Percentiles rank a stretch among this genome's conserved stretches.
phyloP scores from a whole-genome alignment of 768 basidiomycete species.

The Lactarius deliciosus region DNA sequence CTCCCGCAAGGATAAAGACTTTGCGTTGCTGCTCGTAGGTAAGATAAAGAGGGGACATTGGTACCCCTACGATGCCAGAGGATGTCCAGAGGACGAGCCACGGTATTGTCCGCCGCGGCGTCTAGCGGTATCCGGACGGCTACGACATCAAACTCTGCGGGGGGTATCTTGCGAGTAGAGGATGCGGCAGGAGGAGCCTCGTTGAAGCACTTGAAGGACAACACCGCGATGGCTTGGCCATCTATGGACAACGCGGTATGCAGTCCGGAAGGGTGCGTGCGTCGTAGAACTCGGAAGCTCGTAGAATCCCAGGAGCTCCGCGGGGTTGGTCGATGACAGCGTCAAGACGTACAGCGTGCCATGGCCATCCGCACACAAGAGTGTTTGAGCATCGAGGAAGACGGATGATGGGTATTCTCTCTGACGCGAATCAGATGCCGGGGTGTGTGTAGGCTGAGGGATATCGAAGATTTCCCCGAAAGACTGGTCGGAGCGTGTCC shows the following conservation, averaged over 20 bases:
- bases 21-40: constrained; percentile 47
- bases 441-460: constrained; percentile 49
- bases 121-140: constrained; percentile 53
- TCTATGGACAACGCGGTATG: constrained; percentile 43
- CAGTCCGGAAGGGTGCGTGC: constrained; percentile 45
- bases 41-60: constrained; percentile 64
- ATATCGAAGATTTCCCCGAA: constrained; percentile 61
- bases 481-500: constrained; percentile 49
- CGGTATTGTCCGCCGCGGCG: constrained; percentile 37
- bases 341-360: constrained; percentile 65
- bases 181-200: neutral
- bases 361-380: constrained; percentile 67
- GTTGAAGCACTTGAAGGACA: constrained; percentile 56
- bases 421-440: constrained; percentile 43
- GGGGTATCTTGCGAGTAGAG: constrained; percentile 31
- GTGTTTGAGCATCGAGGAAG: constrained; percentile 50
- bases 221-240: constrained; percentile 44
- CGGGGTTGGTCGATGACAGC: constrained; percentile 41
- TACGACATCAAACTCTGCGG: constrained; percentile 63
- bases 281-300: constrained; percentile 42
- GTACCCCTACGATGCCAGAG: constrained; percentile 70
- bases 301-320: constrained; percentile 53
- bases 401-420: constrained; percentile 74
- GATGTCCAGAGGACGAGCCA: constrained; percentile 46
- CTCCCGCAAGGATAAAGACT: constrained; percentile 58